phyloP scores from a whole-genome alignment of 768 basidiomycete genomes.

The Lentinus brumalis region DNA sequence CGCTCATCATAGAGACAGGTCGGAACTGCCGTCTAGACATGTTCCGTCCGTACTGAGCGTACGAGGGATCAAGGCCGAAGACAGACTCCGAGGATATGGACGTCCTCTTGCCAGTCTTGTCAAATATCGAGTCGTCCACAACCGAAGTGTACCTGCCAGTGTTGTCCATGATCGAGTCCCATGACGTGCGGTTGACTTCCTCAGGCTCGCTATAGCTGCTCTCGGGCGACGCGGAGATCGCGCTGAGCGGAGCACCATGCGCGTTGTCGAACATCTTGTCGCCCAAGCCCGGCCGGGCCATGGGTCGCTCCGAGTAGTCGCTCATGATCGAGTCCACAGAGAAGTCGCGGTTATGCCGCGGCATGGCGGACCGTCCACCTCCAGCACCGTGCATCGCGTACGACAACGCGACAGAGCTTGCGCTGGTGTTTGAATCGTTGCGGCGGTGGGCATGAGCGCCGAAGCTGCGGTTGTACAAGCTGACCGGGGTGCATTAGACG shows the following conservation, averaged over 20 bases:
- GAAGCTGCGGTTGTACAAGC: conserved; percentile 70
- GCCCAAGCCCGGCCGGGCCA: conserved; percentile 73
- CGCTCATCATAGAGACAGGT: conserved; percentile 66
- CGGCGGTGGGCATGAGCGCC: conserved; percentile 41
- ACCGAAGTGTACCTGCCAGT: conserved; percentile 33
- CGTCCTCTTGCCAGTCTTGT: conserved; percentile 55
- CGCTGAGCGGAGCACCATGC: conserved; percentile 53
- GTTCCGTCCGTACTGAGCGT: conserved; percentile 35
- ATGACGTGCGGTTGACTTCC: conserved; percentile 43
- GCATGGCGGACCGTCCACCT: conserved; percentile 61
- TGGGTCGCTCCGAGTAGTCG: conserved; percentile 56
- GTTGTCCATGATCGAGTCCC: conserved; percentile 69
- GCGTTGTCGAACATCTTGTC: conserved; percentile 86
- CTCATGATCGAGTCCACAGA: conserved; percentile 71
- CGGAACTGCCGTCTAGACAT: conserved; percentile 57
- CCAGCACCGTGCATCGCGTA: conserved; percentile 55
- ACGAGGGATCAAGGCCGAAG: conserved; percentile 54
- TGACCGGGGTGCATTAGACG: conserved; percentile 69
- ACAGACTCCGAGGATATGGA: conserved; percentile 61
- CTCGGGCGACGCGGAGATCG: conserved; percentile 69
- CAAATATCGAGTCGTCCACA: conserved; percentile 39
- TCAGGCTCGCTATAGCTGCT: conserved; percentile 40
- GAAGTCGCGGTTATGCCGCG: conserved; percentile 53
- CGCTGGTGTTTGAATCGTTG: conserved; percentile 60
- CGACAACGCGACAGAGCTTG: conserved; percentile 57